These are phyloP conservation scores for Penicillium griseofulvum DNA, from an alignment of 2,329 filamentous ascomycete genomes.

Conservation along the genomic window DNA sequence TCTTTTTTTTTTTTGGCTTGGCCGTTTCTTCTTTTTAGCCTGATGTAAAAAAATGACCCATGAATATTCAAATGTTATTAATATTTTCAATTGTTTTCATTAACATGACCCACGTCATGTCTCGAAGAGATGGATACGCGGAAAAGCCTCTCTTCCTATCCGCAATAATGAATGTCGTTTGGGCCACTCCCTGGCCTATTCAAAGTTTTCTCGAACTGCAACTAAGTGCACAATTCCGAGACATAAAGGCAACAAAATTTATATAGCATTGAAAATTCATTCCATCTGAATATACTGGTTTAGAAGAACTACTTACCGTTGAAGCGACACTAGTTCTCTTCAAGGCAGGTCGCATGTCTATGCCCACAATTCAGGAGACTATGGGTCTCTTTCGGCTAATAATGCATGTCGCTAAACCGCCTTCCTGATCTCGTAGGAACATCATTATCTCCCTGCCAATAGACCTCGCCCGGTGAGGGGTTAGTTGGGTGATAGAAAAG, in stretches of 20 bases:
- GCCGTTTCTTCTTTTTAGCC: conserved; percentile 2
- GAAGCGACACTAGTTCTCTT: background rate
- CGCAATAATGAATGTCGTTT: conserved; percentile 12
- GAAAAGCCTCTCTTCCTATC: background rate
- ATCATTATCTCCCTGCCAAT: background rate
- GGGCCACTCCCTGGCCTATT: conserved; percentile 2
- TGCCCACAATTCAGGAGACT: background rate
- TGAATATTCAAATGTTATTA: background rate
- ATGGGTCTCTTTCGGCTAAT: background rate
- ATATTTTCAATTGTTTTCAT: background rate
- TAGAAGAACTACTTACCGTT: background rate
- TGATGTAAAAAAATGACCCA: background rate
- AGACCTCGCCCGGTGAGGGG: background rate
- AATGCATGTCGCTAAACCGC: background rate
- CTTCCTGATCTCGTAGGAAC: background rate
- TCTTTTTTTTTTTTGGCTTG: background rate
- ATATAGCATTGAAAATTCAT: background rate
- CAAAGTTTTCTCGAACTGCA: conserved; percentile 7
- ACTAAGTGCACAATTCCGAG: background rate
- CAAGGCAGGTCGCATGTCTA: background rate
- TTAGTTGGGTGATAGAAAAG: background rate
- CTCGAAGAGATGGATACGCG: background rate
- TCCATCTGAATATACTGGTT: background rate
- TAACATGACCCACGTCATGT: conserved; percentile 1
- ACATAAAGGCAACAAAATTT: background rate